phyloP scores from a whole-genome alignment of 495 filamentous ascomycete genomes.

The Xylaria telfairii region DNA sequence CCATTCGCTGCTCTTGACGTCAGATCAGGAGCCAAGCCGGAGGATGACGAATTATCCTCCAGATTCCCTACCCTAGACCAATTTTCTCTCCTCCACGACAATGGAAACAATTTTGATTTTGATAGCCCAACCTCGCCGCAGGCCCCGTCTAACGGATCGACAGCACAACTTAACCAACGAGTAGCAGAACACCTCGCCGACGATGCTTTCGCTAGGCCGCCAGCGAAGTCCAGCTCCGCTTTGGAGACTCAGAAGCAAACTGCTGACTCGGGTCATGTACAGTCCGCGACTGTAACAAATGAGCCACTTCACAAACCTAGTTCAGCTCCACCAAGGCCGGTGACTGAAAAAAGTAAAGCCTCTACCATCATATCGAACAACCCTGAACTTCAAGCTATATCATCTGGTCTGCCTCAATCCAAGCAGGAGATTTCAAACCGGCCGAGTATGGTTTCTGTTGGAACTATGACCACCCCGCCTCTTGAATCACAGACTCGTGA shows the following conservation, averaged over 20 bases:
- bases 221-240: slow-evolving; percentile 40
- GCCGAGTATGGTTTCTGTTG: slow-evolving; percentile 85
- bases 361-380: slow-evolving; percentile 60
- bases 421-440: slow-evolving; percentile 66
- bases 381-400: slow-evolving; percentile 59
- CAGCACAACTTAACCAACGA: slow-evolving; percentile 71
- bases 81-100: slow-evolving; percentile 87
- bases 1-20: slow-evolving; percentile 90
- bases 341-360: slow-evolving; percentile 53
- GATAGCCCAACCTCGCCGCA: slow-evolving; percentile 54
- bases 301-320: slow-evolving; percentile 41
- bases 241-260: slow-evolving; percentile 42
- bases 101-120: slow-evolving; percentile 89
- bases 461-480: slow-evolving; percentile 86
- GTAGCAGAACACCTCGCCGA: slow-evolving; percentile 88
- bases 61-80: slow-evolving; percentile 93
- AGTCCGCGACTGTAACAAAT: slow-evolving; percentile 26
- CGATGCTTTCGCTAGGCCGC: slow-evolving; percentile 74
- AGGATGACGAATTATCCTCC: slow-evolving; percentile 78
- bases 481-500: slow-evolving; percentile 57
- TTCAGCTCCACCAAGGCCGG: slow-evolving; percentile 46
- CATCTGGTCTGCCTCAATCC: slow-evolving; percentile 53
- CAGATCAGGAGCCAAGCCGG: slow-evolving; percentile 55
- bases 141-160: slow-evolving; percentile 52
- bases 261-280: slow-evolving; percentile 40